Base-by-base conservation (phyloP, 1,139 yeast genomes). In the Taphrina flavorubra region DNA sequence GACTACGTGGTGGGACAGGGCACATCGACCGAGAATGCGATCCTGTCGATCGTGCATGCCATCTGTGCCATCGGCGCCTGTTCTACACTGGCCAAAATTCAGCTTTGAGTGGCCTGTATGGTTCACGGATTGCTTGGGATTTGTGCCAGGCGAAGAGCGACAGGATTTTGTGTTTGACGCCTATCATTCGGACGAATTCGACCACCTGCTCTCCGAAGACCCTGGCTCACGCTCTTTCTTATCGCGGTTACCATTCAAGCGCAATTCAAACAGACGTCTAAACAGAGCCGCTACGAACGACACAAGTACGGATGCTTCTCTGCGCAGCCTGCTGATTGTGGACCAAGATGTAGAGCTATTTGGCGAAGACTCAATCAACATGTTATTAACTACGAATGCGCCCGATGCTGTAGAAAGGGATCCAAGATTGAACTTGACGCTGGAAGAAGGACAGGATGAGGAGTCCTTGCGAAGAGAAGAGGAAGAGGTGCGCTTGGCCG, bases 281-380 rank as follows among this genome's bases (percentile, higher is more conserved):
- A 56, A 39, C 25, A 34, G 44, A 8, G 14, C 60, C 11, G 25
- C 3, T 16, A 39, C 47, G 49, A 56, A n/a, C 14, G 60, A 56
- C 31, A 34, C 40, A n/a, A 39, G 47, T n/a, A 56, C 44, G 13
- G 60, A 58, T 34, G 53, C 51, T 5, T 58, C 62, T 6, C 20
- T 58, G 20, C 10, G 62, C 11, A 46, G 62, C 18, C 53, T 58
- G 10, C 18, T 58, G n/a, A 42, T 58, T 25, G 62, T 36, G 16
- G 62, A 58, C 31, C 62, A 42, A 11, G 62, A 58, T 31, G 62
- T 44, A 5, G 53, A 58, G 25, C 53, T 58, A 13, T 44, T 44
- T 44, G 62, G 62, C 16, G 62, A 58, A 14, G 62, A 58, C 10
- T 58, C 62, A 31, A 58, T 58, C 62, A 42, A 42, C 20, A 42